Conservation (phyloP, 78 protist species). For the Dictyostelium brefeldianum region DNA sequence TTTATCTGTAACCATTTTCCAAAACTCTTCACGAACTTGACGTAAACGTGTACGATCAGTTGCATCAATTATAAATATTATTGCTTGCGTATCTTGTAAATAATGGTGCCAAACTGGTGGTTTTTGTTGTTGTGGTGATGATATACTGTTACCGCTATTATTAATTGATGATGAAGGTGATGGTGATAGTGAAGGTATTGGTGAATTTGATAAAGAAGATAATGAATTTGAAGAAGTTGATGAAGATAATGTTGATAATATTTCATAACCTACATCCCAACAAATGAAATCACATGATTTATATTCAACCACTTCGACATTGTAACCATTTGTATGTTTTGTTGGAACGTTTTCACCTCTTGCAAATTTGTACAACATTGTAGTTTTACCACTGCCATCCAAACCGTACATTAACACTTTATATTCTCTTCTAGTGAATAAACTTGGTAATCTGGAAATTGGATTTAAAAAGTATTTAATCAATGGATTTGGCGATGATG, state of each 20-base stretch:
- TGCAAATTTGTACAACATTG: conserved; percentile 88
- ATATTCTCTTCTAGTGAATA: conserved; percentile 88
- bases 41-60: conserved; percentile 87
- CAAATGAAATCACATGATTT: conserved; percentile 79
- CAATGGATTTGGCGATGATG: conserved; percentile 53
- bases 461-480: conserved; percentile 36
- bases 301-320: conserved; percentile 85
- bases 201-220: no score
- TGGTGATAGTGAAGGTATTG: no score
- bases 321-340: conserved; percentile 91
- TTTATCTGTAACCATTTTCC: conserved; percentile 84
- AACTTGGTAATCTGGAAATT: conserved; percentile 28
- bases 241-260: neutral
- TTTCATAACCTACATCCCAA: conserved; percentile 69
- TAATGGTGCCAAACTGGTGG: conserved; percentile 84
- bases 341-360: conserved; percentile 88
- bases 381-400: conserved; percentile 94
- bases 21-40: conserved; percentile 87
- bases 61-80: conserved; percentile 95
- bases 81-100: conserved; percentile 81
- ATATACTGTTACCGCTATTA: neutral
- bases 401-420: conserved; percentile 96
- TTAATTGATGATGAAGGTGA: no score
- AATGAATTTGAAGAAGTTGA: neutral
- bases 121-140: conserved; percentile 17